Percentiles rank a stretch among this genome's conserved stretches.
phyloP scores from a whole-genome alignment of 805 yeast genomes.

The Nakazawaea populi region DNA sequence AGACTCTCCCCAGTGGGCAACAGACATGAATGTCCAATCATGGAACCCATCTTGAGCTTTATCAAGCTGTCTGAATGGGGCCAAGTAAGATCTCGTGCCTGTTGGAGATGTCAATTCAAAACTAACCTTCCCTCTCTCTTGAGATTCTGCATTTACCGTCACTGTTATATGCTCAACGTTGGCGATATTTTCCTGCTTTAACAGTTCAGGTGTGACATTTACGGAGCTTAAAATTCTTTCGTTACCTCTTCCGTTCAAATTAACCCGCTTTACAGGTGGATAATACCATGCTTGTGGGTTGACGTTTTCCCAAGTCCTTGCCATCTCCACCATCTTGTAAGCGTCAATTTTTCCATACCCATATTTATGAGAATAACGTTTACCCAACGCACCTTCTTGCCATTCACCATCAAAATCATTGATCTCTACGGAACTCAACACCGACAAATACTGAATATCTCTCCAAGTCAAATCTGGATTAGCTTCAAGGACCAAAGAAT shows the following conservation, averaged over 20 bases:
- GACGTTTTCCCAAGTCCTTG: slow-evolving; percentile 74
- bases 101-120: slow-evolving; percentile 67
- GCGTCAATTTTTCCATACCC: slow-evolving; percentile 95
- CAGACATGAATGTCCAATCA: slow-evolving; percentile 92
- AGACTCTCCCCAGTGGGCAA: slow-evolving; percentile 94
- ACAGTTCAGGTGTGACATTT: slow-evolving; percentile 39
- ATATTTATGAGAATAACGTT: slow-evolving; percentile 73
- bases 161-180: slow-evolving; percentile 83
- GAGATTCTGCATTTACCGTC: slow-evolving; percentile 61
- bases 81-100: slow-evolving; percentile 71
- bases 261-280: slow-evolving; percentile 34
- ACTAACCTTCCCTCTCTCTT: slow-evolving; percentile 63
- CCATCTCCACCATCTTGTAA: slow-evolving; percentile 61
- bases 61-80: slow-evolving; percentile 61
- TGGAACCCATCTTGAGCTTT: slow-evolving; percentile 48
- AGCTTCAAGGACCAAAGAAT: slow-evolving; percentile 72
- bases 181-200: slow-evolving; percentile 55
- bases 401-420: slow-evolving; percentile 64
- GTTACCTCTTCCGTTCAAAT: slow-evolving; percentile 14
- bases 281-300: slow-evolving; percentile 87
- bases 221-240: slow-evolving; percentile 29
- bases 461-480: slow-evolving; percentile 93
- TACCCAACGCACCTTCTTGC: slow-evolving; percentile 63
- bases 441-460: slow-evolving; percentile 82
- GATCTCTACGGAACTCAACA: slow-evolving; percentile 64